Conservation (phyloP, 345 rosid genomes). For the Streptanthus diversifolius region DNA sequence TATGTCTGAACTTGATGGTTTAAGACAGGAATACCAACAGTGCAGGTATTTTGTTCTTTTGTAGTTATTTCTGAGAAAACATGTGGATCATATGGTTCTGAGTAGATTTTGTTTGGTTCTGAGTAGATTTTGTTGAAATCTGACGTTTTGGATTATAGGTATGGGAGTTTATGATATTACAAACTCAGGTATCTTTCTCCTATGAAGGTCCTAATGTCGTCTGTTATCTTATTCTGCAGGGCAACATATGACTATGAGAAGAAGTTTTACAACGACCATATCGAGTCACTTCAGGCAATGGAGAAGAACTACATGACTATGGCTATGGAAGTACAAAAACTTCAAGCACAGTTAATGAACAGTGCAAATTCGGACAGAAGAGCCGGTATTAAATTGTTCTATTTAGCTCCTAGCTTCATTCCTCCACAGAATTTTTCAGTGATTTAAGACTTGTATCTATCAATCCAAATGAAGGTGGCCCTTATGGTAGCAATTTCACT, state of each 20-base stretch:
- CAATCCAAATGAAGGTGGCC: conserved; percentile 47
- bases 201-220: neutral
- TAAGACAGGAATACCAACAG: conserved; percentile 86
- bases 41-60: conserved; percentile 59
- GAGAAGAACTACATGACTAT: conserved; percentile 77
- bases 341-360: conserved; percentile 69
- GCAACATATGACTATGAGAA: conserved; percentile 80
- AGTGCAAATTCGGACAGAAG: conserved; percentile 53
- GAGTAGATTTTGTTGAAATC: no score
- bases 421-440: neutral
- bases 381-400: conserved; percentile 41
- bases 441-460: conserved; percentile 10
- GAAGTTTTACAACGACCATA: conserved; percentile 85
- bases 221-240: conserved; percentile 47
- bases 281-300: conserved; percentile 90
- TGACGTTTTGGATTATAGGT: neutral
- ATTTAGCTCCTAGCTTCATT: neutral
- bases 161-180: neutral
- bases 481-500: conserved; percentile 49
- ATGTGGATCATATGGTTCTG: no score
- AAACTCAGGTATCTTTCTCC: neutral
- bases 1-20: conserved; percentile 72
- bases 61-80: neutral
- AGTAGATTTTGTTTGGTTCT: no score
- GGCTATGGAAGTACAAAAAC: conserved; percentile 93